phyloP scores from a whole-genome alignment of 2,329 filamentous ascomycete genomes.

The Thermothelomyces thermophilus region DNA sequence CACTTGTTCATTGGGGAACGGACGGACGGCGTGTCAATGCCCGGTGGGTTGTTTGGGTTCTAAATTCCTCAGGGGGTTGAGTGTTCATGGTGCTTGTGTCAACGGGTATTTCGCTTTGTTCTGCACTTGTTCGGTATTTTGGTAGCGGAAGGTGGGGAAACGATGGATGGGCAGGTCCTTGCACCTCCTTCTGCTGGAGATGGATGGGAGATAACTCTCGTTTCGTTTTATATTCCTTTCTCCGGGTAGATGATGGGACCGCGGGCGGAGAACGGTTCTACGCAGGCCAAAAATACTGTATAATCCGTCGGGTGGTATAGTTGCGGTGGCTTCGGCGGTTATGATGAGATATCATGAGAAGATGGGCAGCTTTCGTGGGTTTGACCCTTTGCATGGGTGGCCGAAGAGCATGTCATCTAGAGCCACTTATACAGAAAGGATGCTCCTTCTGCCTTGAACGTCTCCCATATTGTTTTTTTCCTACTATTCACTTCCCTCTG shows the following conservation, averaged over 20 bases:
- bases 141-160: not conserved
- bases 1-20: not conserved
- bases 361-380: not conserved
- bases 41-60: constrained; percentile 15
- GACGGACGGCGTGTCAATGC: constrained; percentile 1
- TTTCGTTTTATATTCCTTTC: constrained; percentile 2
- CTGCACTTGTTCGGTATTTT: not conserved
- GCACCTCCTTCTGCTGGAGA: not conserved
- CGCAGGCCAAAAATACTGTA: constrained; percentile 10
- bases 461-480: too few relatives aligned
- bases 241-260: constrained; percentile 1
- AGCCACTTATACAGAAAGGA: too few relatives aligned
- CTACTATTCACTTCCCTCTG: too few relatives aligned
- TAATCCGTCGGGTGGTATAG: constrained; percentile 1
- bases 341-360: constrained; percentile 5
- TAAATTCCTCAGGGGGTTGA: not conserved
- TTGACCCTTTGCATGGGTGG: too few relatives aligned
- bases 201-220: constrained; percentile 1
- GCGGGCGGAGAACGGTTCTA: constrained; percentile 3
- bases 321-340: not conserved
- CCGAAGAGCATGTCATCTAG: too few relatives aligned
- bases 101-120: not conserved
- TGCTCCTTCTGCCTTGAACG: too few relatives aligned
- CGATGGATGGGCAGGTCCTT: not conserved
- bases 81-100: not conserved